A percentile compares a stretch with the other conserved stretches of the same genome.
These are phyloP conservation scores for Jamesozyma spencerorum DNA, from an alignment of 805 yeast genomes.

Conservation along the genomic window DNA sequence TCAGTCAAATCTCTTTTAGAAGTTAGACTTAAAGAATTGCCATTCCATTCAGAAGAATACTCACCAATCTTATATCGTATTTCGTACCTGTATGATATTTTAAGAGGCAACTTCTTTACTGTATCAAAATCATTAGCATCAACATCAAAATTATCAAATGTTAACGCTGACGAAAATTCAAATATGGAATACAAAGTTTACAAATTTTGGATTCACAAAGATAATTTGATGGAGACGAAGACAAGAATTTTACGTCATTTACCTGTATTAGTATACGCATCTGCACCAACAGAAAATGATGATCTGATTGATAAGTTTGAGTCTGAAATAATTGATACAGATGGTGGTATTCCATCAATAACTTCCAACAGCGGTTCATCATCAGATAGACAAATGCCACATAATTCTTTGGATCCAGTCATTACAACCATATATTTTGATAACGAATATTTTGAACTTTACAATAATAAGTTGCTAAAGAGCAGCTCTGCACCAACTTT, in stretches of 20 bases:
- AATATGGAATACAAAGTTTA: conserved; percentile 46
- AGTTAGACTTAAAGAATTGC: conserved; percentile 77
- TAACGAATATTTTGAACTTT: conserved; percentile 69
- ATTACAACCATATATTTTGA: conserved; percentile 86
- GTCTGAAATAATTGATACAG: conserved; percentile 19
- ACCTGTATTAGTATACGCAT: conserved; percentile 74
- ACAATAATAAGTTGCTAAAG: conserved; percentile 74
- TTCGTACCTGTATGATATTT: conserved; percentile 69
- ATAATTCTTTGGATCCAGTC: conserved; percentile 58
- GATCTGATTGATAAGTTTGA: conserved; percentile 23
- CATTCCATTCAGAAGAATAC: conserved; percentile 91
- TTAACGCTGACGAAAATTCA: conserved; percentile 24
- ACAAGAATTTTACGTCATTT: conserved; percentile 88
- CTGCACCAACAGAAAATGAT: conserved; percentile 30
- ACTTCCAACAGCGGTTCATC: conserved; percentile 37
- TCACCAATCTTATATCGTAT: conserved; percentile 80
- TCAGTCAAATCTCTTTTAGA: conserved; percentile 85
- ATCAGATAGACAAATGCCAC: conserved; percentile 19
- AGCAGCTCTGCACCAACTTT: conserved; percentile 62
- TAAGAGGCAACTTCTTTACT: conserved; percentile 49
- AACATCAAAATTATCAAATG: conserved; percentile 31
- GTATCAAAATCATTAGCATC: conserved; percentile 31
- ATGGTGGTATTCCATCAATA: conserved; percentile 20
- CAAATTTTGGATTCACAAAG: conserved; percentile 97
- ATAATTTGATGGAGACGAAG: conserved; percentile 92